These are phyloP conservation scores for Petrea volubilis DNA, from an alignment of 257 asterid genomes.

Conservation along the genomic window DNA sequence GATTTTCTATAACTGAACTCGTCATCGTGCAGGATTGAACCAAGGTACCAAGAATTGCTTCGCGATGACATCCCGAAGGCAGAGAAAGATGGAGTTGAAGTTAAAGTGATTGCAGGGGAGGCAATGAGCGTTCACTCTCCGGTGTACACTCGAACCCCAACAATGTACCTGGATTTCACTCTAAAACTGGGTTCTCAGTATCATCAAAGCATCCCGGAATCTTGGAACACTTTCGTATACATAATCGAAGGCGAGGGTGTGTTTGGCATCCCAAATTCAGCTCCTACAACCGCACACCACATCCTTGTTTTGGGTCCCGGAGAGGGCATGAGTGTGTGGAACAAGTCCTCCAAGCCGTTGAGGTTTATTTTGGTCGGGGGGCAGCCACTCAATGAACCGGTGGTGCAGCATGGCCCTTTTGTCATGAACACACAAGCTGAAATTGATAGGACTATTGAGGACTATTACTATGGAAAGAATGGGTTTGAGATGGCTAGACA, in stretches of 20 bases:
- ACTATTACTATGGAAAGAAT: constrained; percentile 68
- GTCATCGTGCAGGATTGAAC: constrained; percentile 65
- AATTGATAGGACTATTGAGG: constrained; percentile 74
- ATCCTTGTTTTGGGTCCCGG: constrained; percentile 81
- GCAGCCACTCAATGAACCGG: constrained; percentile 82
- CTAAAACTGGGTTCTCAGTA: constrained; percentile 51
- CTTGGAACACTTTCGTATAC: constrained; percentile 84
- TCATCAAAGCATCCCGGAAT: constrained; percentile 68
- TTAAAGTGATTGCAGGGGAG: constrained; percentile 84
- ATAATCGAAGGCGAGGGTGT: constrained; percentile 78
- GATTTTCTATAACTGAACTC: no score
- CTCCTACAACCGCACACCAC: constrained; percentile 60
- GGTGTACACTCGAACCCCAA: constrained; percentile 80
- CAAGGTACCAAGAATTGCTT: constrained; percentile 80
- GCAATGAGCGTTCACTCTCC: constrained; percentile 88
- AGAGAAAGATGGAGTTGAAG: constrained; percentile 71
- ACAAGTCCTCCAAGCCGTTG: constrained; percentile 51
- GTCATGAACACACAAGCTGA: constrained; percentile 95
- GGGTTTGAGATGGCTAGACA: constrained; percentile 85
- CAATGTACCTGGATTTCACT: constrained; percentile 87
- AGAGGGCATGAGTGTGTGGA: constrained; percentile 87
- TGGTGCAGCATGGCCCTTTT: constrained; percentile 89
- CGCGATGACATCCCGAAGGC: constrained; percentile 62
- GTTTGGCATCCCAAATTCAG: constrained; percentile 48
- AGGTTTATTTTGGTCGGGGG: constrained; percentile 80